Evolutionary conservation across 1,284 basidiomycete species (phyloP).

Genomic region (Crocinoboletus sp.): DNA sequence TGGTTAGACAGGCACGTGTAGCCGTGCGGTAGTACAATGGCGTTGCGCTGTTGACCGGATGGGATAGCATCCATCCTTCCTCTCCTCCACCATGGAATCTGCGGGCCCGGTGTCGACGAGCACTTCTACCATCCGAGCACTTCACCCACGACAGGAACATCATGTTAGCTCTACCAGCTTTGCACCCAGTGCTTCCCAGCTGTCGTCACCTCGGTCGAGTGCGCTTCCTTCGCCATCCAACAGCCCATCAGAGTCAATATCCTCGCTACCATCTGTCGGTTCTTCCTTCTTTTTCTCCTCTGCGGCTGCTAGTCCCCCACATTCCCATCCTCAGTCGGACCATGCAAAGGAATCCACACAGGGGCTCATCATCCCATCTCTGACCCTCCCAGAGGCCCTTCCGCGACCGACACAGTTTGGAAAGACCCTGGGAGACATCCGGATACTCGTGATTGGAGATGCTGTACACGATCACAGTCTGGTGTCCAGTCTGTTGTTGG

Average conservation of each 20-base stretch:
- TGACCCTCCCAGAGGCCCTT: slow-evolving; percentile 55
- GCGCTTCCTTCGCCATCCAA: slow-evolving; percentile 48
- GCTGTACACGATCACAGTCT: slow-evolving; percentile 32
- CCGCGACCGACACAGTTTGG: slow-evolving; percentile 58
- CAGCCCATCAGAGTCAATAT: slow-evolving; percentile 59
- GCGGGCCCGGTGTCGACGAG: slow-evolving; percentile 20
- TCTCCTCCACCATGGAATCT: slow-evolving; percentile 23
- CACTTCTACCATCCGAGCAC: slow-evolving; percentile 22
- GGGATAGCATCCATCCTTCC: background rate
- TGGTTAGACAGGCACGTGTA: slow-evolving; percentile 32
- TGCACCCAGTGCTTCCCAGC: slow-evolving; percentile 22
- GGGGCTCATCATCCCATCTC: slow-evolving; percentile 65
- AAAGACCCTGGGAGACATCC: slow-evolving; percentile 57
- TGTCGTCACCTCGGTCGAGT: slow-evolving; percentile 46
- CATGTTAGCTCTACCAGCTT: slow-evolving; percentile 33
- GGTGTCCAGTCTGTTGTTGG: slow-evolving; percentile 41
- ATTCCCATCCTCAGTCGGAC: slow-evolving; percentile 40
- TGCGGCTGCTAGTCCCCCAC: slow-evolving; percentile 52
- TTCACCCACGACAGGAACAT: slow-evolving; percentile 21
- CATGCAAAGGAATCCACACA: slow-evolving; percentile 42
- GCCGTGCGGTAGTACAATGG: slow-evolving; percentile 12
- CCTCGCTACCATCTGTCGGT: slow-evolving; percentile 66
- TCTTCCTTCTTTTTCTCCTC: slow-evolving; percentile 76
- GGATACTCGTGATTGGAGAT: slow-evolving; percentile 48
- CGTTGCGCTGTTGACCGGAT: no score